Conservation (phyloP, 371 early-diverging fungal genomes). For the Amoeboradix gromovi region DNA sequence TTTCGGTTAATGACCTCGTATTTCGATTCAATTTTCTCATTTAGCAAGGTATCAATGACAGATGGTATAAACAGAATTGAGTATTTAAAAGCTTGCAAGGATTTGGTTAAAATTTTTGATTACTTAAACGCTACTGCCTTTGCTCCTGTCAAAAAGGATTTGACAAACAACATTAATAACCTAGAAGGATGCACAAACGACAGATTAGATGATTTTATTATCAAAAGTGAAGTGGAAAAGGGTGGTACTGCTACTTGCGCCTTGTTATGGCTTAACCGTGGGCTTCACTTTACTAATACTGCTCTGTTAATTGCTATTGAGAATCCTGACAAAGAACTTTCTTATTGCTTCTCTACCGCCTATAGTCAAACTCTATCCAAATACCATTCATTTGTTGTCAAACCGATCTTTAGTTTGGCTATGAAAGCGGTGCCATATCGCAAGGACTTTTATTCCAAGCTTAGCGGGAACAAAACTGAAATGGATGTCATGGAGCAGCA, state of each 20-base stretch:
- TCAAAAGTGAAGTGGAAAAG: constrained; percentile 14
- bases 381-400: constrained; percentile 49
- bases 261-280: constrained; percentile 68
- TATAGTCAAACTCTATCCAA: constrained; percentile 43
- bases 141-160: constrained; percentile 47
- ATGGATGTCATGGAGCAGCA: constrained; percentile 21
- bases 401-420: constrained; percentile 48
- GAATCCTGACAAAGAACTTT: constrained; percentile 41
- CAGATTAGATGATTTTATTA: not conserved
- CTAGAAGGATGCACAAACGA: not conserved
- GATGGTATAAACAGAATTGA: constrained; percentile 38
- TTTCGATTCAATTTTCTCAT: constrained; percentile 10
- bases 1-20: too few relatives aligned
- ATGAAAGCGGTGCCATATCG: constrained; percentile 79
- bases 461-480: constrained; percentile 24
- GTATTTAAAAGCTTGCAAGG: constrained; percentile 63
- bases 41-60: constrained; percentile 28
- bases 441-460: constrained; percentile 48
- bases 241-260: constrained; percentile 57
- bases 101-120: constrained; percentile 53
- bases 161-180: constrained; percentile 43
- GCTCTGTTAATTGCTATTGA: constrained; percentile 36
- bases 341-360: constrained; percentile 44
- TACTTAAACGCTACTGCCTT: constrained; percentile 30
- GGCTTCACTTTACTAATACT: constrained; percentile 53